Conservation (phyloP, 768 basidiomycete genomes). For the Mycena olivaceomarginata region DNA sequence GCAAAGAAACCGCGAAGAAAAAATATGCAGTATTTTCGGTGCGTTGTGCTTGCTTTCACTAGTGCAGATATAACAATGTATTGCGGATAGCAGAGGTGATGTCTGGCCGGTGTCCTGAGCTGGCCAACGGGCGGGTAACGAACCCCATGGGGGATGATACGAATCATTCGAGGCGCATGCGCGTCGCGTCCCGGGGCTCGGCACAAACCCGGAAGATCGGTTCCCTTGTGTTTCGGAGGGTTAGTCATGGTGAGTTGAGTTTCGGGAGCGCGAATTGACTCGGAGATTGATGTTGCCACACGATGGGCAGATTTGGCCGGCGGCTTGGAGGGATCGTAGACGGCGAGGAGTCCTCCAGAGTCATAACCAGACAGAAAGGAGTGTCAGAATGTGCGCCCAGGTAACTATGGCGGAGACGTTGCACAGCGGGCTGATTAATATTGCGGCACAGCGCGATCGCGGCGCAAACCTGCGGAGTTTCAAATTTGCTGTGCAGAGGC, state of each 20-base stretch:
- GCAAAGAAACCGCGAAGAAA: no score
- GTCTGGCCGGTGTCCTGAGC: no score
- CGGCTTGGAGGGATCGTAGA: not conserved
- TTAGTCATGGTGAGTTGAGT: conserved; percentile 26
- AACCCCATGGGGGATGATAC: conserved; percentile 8
- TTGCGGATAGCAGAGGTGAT: no score
- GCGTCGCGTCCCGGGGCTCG: conserved; percentile 3
- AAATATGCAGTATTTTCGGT: no score
- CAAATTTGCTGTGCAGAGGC: conserved; percentile 19
- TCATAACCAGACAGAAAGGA: conserved; percentile 19
- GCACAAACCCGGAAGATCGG: not conserved
- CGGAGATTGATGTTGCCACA: conserved; percentile 18
- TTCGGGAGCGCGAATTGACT: conserved; percentile 31
- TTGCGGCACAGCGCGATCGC: conserved; percentile 10
- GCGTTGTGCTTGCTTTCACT: no score
- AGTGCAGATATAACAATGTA: no score
- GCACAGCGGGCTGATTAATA: not conserved
- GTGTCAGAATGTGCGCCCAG: not conserved
- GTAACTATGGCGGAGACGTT: not conserved
- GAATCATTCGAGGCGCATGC: not conserved
- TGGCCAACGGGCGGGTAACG: not conserved
- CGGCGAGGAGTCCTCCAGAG: conserved; percentile 6
- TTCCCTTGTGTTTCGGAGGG: conserved; percentile 6
- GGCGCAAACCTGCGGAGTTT: conserved; percentile 24
- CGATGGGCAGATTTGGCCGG: conserved; percentile 4